Evolutionary conservation across 768 basidiomycete species (phyloP), one percentile per base, ranked within the genome.

Genomic region (Naganishia friedmannii): DNA sequence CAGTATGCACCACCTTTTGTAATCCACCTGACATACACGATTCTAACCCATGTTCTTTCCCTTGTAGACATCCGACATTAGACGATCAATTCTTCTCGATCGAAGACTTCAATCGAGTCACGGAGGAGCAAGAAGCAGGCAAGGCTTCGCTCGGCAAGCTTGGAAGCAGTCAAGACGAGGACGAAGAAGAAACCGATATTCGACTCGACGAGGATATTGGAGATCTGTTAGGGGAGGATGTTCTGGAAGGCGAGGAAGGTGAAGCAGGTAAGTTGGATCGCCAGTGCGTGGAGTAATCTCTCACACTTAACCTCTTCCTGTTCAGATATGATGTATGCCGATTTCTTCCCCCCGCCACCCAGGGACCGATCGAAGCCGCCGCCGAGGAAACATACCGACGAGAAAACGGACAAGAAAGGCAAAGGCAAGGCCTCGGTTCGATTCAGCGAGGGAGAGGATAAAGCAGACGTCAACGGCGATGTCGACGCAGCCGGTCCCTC

Each of bases 1-100:
- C 34, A 54, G 71, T 72, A 39, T 69, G 65, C 72, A 66, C 82
- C 7, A 84, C 82, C 45, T 70, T 32, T 37, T 0, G 1, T 15
- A 0, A 21, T 12, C 5, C 4, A n/a, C 48, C 5, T 8, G 29
- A 17, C n/a, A n/a, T n/a, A 32, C 66, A 3, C 15, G 51, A 9
- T 66, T 65, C 8, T 66, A 75, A 17, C 42, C 72, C 0, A 70
- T 74, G 7, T 0, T 68, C 57, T 23, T n/a, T 71, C 28, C 60
- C 67, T 42, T 53, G 68, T n/a, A 67, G 53, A 75, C 82, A 84
- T 68, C 81, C 85, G 6, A 85, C 85, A 53, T 85, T 97, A 32
- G 89, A 97, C 79, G 95, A 98, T 77, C 87, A 85, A 17, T 98
- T 98, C 83, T 98, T 98, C 82, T 86, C 89, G 72, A 85, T 99